Conservation (phyloP, 208 protist species). For the Porcisia deanei region DNA sequence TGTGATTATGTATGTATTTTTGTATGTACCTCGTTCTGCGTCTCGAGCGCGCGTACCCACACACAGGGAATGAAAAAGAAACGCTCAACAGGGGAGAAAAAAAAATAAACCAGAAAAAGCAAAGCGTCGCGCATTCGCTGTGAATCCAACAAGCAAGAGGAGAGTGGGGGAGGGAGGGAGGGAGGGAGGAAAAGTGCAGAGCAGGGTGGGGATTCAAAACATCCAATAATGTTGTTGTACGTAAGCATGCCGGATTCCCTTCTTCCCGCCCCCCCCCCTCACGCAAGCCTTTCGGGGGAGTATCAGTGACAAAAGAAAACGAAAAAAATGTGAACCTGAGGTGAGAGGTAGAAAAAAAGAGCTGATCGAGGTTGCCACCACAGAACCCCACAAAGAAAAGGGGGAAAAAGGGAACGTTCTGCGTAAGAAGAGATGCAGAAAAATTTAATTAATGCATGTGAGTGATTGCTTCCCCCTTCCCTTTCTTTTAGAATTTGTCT, state of each 20-base stretch:
- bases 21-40: background rate
- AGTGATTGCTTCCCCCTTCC: constrained; percentile 9
- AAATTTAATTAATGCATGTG: constrained; percentile 3
- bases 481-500: constrained; percentile 16
- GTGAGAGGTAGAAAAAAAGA: background rate
- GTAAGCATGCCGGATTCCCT: background rate
- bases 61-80: background rate
- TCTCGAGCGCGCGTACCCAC: background rate
- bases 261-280: background rate
- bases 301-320: background rate
- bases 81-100: background rate
- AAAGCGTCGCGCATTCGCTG: background rate
- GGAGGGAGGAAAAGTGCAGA: background rate
- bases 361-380: background rate
- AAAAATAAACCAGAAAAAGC: background rate
- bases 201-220: background rate
- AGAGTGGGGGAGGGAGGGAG: background rate
- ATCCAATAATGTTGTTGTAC: background rate
- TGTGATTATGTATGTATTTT: constrained; percentile 2
- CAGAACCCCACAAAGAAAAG: background rate
- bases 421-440: background rate
- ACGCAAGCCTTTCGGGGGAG: background rate
- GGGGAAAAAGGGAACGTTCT: background rate
- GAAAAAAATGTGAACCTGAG: background rate
- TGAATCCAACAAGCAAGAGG: background rate